Evolutionary conservation across 2,329 filamentous ascomycete species (phyloP).

Genomic region (Dactylellina haptotyla): DNA sequence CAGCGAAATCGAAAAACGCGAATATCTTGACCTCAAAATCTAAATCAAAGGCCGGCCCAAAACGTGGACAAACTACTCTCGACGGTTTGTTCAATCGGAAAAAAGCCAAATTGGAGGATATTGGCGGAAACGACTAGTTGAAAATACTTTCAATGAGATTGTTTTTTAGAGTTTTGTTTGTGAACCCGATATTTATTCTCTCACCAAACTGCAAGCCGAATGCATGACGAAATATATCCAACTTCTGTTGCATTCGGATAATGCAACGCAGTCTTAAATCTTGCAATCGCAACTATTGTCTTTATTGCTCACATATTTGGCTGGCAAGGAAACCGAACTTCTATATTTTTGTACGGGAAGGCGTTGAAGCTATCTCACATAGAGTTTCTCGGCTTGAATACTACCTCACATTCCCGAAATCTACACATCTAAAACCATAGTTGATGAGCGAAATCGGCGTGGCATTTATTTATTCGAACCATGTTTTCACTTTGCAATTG

Average conservation of each 20-base stretch:
- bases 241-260: slow-evolving; percentile 50
- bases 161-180: slow-evolving; percentile 22
- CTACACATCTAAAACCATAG: no score
- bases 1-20: not conserved
- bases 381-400: no score
- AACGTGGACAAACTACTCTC: slow-evolving; percentile 39
- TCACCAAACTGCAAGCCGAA: slow-evolving; percentile 10
- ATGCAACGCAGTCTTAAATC: slow-evolving; percentile 18
- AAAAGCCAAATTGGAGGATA: slow-evolving; percentile 20
- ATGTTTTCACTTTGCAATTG: no score
- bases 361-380: no score
- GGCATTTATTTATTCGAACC: no score
- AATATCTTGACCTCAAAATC: not conserved
- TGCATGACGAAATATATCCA: slow-evolving; percentile 31
- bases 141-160: not conserved
- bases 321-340: not conserved
- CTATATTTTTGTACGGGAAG: no score
- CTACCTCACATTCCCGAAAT: no score
- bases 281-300: not conserved
- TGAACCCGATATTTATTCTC: slow-evolving; percentile 15
- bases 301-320: not conserved
- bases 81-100: slow-evolving; percentile 25
- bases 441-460: no score
- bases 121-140: not conserved
- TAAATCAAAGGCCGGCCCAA: not conserved